Evolutionary conservation across 345 rosid species (phyloP).

Genomic region (Brassica juncea): DNA sequence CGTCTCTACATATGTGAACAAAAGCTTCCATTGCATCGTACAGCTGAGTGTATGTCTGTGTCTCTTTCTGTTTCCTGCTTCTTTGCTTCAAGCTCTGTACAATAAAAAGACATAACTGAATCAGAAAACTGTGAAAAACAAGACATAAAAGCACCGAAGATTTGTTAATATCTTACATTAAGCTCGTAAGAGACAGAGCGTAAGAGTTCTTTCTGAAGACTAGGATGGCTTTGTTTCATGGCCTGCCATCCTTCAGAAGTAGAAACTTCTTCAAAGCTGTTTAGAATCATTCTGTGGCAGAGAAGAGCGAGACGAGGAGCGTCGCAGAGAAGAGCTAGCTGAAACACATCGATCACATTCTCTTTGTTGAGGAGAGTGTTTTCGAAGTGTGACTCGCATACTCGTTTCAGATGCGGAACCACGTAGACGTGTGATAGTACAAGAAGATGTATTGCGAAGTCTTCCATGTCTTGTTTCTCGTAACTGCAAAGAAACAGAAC

Average conservation of each 20-base stretch:
- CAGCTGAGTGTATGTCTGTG: conserved; percentile 61
- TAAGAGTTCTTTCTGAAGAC: conserved; percentile 64
- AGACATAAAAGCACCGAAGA: not conserved
- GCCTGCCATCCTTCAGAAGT: conserved; percentile 68
- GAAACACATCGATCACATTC: conserved; percentile 76
- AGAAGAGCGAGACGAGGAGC: conserved; percentile 71
- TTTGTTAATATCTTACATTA: conserved; percentile 43
- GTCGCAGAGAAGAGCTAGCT: conserved; percentile 79
- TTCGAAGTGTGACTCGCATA: conserved; percentile 60
- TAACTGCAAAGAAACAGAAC: conserved; percentile 51
- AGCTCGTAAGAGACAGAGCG: conserved; percentile 57
- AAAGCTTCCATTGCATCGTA: conserved; percentile 93
- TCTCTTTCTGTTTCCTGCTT: conserved; percentile 56
- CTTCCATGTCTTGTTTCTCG: conserved; percentile 71
- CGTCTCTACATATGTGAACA: conserved; percentile 87
- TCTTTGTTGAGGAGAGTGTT: conserved; percentile 56
- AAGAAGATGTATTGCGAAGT: conserved; percentile 59
- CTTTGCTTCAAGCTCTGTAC: conserved; percentile 56
- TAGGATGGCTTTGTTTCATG: conserved; percentile 79
- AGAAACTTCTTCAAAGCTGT: conserved; percentile 51
- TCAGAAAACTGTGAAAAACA: conserved; percentile 4
- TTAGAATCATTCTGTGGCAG: conserved; percentile 68
- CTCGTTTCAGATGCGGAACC: conserved; percentile 62
- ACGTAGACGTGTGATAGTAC: conserved; percentile 76
- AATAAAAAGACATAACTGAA: not conserved